Conservation (phyloP, 148 eudicot genomes). For the Nepenthes mirabilis region DNA sequence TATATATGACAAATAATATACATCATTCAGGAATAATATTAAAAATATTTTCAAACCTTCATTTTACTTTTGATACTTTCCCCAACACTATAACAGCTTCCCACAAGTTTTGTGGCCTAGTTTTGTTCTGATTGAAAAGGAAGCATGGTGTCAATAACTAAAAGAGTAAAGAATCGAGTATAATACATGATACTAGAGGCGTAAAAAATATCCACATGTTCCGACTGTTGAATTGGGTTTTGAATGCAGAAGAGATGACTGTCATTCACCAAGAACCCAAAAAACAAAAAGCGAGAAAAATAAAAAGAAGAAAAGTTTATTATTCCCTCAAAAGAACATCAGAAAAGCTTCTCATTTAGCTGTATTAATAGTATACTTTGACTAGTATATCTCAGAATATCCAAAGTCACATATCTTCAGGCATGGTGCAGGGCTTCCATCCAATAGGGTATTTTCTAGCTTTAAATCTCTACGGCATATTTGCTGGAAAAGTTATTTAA, state of each 20-base stretch:
- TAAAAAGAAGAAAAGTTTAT: background rate
- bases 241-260: slow-evolving; percentile 32
- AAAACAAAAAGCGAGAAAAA: background rate
- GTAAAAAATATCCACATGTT: slow-evolving; percentile 4
- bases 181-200: no score
- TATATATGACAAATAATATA: no score
- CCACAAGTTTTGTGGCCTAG: no score
- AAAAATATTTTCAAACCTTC: no score
- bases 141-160: no score
- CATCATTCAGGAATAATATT: no score
- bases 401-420: slow-evolving; percentile 66
- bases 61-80: no score
- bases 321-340: no score
- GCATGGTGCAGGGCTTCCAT: slow-evolving; percentile 46
- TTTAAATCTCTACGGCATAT: slow-evolving; percentile 57
- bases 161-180: no score
- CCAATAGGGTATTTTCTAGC: slow-evolving; percentile 48
- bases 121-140: no score
- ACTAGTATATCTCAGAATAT: slow-evolving; percentile 47
- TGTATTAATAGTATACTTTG: background rate
- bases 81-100: no score
- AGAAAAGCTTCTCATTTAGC: no score
- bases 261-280: background rate
- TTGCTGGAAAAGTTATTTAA: slow-evolving; percentile 23
- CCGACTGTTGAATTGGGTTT: slow-evolving; percentile 36